Evolutionary conservation across 345 rosid genomes (phyloP), one percentile per base, ranked within the genome.

Genomic region (Leavenworthia alabamica): DNA sequence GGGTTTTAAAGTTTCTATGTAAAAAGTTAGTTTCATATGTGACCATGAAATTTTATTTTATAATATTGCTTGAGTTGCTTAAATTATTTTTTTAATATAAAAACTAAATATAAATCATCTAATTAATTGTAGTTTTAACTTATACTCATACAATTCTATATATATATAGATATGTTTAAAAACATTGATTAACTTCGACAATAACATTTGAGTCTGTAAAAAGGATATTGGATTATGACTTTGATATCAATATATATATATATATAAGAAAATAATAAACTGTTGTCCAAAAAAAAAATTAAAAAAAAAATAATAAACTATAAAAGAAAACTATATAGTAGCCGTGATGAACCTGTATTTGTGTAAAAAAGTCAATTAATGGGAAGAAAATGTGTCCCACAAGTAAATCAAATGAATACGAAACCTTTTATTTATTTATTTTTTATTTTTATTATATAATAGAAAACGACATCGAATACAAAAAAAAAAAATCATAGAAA

Each of bases 311-410:
- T 35, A 16, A n/a, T 15, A 45, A 55, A 66, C 56, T 4, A 0
- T 13, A 64, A 32, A 64, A 43, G 20, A 32, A 20, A 47, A 26
- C 0, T 22, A 67, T 10, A n/a, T 11, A 17, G 33, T 13, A 48
- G 35, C 6, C 59, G 59, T 67, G 59, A 68, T 68, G 59, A 44
- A 36, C 16, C 23, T 58, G 64, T 15, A 44, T 57, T 27, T 67
- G 53, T 23, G 43, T 35, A 9, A 59, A 59, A 37, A 12, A 29
- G 29, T 12, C 20, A 58, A 12, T 14, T 29, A 48, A 19, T 48
- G 45, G 33, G 27, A 49, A 24, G 54, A 58, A 8, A 23, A 19
- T 29, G 17, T 20, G 54, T 17, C 54, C 60, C 19, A 67, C 72
- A 67, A 67, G 58, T 67, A 19, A 56, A 2, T 4, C 26, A 56